A percentile compares a stretch with the other conserved stretches of the same genome.
These are phyloP conservation scores for Zychaea mexicana DNA, from an alignment of 371 early-diverging fungal species.

Conservation along the genomic window DNA sequence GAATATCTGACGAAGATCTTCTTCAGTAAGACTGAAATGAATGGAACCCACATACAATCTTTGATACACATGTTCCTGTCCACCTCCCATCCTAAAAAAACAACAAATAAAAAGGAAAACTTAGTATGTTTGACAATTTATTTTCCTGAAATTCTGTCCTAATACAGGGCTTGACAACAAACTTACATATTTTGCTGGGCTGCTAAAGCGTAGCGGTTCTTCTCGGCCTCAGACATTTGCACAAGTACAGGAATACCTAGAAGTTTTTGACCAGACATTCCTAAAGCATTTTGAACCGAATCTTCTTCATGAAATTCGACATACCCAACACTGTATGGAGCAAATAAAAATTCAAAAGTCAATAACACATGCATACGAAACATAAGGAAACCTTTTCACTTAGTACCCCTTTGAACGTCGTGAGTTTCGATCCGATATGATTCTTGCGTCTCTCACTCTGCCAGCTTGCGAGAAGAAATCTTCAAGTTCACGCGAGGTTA, in stretches of 20 bases:
- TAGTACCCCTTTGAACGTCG: conserved; percentile 93
- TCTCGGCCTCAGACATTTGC: conserved; percentile 91
- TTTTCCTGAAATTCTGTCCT: neutral
- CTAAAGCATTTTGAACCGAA: conserved; percentile 83
- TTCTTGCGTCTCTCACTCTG: conserved; percentile 84
- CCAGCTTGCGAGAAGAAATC: conserved; percentile 89
- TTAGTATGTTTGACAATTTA: neutral
- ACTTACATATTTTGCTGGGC: conserved; percentile 60
- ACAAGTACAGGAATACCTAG: conserved; percentile 95
- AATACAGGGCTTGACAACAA: neutral
- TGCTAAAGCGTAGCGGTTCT: conserved; percentile 77
- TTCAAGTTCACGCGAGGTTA: conserved; percentile 79
- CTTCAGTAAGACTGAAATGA: conserved; percentile 79
- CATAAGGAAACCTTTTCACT: neutral
- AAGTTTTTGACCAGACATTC: conserved; percentile 87
- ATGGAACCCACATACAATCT: conserved; percentile 85
- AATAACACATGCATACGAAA: neutral
- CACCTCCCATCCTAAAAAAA: conserved; percentile 5
- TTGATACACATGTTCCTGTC: conserved; percentile 56
- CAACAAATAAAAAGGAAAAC: neutral
- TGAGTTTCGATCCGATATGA: conserved; percentile 88
- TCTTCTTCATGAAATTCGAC: conserved; percentile 93
- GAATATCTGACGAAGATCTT: conserved; percentile 83
- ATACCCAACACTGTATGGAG: conserved; percentile 70
- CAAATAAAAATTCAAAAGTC: neutral